phyloP scores from a whole-genome alignment of 1,139 yeast genomes.

The Zygosaccharomyces sapae region DNA sequence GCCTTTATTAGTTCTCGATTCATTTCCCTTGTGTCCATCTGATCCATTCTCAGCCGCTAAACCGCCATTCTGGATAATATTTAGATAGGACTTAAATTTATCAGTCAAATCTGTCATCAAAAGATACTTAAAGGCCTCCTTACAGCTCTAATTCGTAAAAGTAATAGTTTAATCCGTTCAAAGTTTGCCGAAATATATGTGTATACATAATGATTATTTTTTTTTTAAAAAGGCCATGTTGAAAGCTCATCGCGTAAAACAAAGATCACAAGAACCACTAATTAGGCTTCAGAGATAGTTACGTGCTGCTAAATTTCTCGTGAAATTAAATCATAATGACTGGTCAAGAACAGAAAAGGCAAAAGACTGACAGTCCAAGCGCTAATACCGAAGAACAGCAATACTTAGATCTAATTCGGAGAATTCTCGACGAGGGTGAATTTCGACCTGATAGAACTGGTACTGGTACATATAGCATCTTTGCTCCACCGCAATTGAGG shows the following conservation, averaged over 20 bases:
- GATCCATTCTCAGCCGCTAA: not conserved
- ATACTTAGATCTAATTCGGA: conserved; percentile 73
- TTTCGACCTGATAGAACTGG: conserved; percentile 94
- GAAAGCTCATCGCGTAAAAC: conserved; percentile 3
- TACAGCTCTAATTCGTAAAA: no score
- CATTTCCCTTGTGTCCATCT: not conserved
- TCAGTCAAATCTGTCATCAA: conserved; percentile 53
- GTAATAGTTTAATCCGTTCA: no score
- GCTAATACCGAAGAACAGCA: conserved; percentile 66
- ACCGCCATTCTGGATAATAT: conserved; percentile 39
- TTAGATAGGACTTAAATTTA: conserved; percentile 47
- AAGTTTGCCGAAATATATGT: no score
- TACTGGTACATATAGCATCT: conserved; percentile 84
- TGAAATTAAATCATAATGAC: conserved; percentile 10
- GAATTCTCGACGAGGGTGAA: conserved; percentile 80
- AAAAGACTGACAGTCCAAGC: conserved; percentile 6
- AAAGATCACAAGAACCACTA: not conserved
- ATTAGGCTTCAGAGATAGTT: not conserved
- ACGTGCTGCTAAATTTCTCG: not conserved
- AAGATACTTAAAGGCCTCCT: not conserved
- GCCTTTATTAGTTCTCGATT: not conserved
- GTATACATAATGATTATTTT: no score
- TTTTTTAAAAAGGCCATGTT: not conserved
- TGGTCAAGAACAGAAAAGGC: conserved; percentile 17
- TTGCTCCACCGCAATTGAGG: conserved; percentile 94